Base-by-base conservation (phyloP, 1,139 yeast genomes). In the Pneumocystis carinii region DNA sequence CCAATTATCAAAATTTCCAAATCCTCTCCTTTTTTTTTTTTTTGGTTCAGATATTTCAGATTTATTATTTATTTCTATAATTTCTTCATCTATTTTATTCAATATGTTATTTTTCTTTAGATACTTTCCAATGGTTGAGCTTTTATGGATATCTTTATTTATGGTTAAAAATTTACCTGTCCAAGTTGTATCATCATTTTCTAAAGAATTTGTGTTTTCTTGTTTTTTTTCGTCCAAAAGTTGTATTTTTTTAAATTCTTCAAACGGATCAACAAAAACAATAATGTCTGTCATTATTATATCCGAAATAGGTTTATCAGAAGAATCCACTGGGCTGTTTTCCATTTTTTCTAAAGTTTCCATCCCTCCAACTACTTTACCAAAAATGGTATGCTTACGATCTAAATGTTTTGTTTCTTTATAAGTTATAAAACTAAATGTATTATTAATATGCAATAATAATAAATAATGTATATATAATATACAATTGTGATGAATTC, bases 351-450 rank as follows among this genome's bases (percentile, higher is more conserved):
- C 83, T 72, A 88, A 86, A 68, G 87, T 76, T 69, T 86, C 90
- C 75, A 78, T 78, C 70, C 95, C 96, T 62, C 86, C 92, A 64
- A 82, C 77, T 63, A 89, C 94, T 65, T 74, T 77, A 0, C 96
- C 97, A 74, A 90, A 86, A 0, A 88, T 83, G 0, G 92, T 79
- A 71, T 88, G 92, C 68, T 85, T 85, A 0, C 87, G 86, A 59
- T 80, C 82, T 62, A 90, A 75, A 72, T 89, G 96, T 0, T 87
- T 85, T 24, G 85, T 81, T 0, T 89, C 80, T 62, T 78, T 79
- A 0, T 90, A 84, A 3, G 88, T 83, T 61, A 90, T 85, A 71
- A 88, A 89, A 70, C 68, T 66, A 57, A 4, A 27, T 6, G 27
- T 39, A 57, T 38, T 38, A 38, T 57, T 57, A 53, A 19, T 58